Evolutionary conservation across 306 rosid genomes (phyloP), one percentile per base, ranked within the genome.

Genomic region (Datisca glomerata): DNA sequence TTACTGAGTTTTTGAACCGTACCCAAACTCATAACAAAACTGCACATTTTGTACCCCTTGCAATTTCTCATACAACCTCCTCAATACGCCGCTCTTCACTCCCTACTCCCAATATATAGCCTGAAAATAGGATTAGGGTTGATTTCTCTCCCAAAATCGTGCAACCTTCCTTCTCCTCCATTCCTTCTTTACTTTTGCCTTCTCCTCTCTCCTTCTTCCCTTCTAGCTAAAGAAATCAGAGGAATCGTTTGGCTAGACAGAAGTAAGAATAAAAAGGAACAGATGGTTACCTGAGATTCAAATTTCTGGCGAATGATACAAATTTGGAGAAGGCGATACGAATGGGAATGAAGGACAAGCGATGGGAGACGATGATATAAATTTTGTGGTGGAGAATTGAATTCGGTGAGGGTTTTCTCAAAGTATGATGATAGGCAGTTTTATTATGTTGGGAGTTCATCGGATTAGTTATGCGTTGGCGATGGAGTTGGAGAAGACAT

Each of bases 401-500:
- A n/a, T 58, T 53, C 78, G 52, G 77, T 78, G 34, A 75, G 86
- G 24, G 45, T 74, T 33, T 65, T 89, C 16, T 50, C 67, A 0
- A 84, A 84, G 56, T 84, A 89, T 18, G 86, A 89, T 8, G 92
- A 89, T 27, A 66, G 70, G 3, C 75, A 84, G 22, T 68, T 89
- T 33, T 84, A 77, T 64, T 89, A 89, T 29, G 41, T 89, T 21
- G 98, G 95, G 12, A 75, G 91, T 57, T 70, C 91, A 2, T 84
- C 98, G 2, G 98, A 75, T 89, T 28, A 89, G 98, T 31, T 82
- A 79, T 39, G 93, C 98, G 0, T 56, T 89, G 71, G 98, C 95
- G 0, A 27, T 24, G 42, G 93, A 84, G 49, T 15, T 89, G 15
- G 79, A 75, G 24, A 89, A 70, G 69, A 80, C 80, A 73, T 95